Percentiles rank a stretch among this genome's conserved stretches.
Evolutionary conservation across 257 asterid species (phyloP).

Genomic region (Verbena officinalis): DNA sequence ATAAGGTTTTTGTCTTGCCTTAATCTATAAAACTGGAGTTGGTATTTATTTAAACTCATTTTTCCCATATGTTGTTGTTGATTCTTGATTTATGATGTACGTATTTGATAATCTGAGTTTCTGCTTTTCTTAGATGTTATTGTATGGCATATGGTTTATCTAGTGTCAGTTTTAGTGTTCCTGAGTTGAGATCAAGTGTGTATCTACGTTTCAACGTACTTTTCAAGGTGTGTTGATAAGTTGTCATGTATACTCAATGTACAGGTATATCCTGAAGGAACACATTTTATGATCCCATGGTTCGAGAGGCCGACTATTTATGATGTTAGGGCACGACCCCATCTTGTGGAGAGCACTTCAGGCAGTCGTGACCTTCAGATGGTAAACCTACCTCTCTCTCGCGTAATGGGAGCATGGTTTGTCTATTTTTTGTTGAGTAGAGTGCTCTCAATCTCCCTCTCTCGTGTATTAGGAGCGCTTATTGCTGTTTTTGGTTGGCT

Average conservation of each 20-base stretch:
- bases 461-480: no score
- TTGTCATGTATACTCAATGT: constrained; percentile 20
- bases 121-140: background rate
- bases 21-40: constrained; percentile 14
- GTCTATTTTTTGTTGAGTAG: no score
- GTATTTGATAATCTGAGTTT: no score
- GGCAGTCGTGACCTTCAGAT: constrained; percentile 98
- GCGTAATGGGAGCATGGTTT: no score
- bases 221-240: background rate
- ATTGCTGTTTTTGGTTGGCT: no score
- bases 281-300: constrained; percentile 93
- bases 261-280: constrained; percentile 93
- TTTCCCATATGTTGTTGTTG: background rate
- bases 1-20: constrained; percentile 51
- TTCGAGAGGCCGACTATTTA: constrained; percentile 85
- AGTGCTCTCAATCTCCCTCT: background rate
- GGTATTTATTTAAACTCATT: background rate
- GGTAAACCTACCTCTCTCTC: constrained; percentile 41
- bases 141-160: background rate
- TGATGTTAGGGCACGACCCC: constrained; percentile 97
- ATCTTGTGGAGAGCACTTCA: constrained; percentile 88
- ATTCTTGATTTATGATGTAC: background rate
- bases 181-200: background rate
- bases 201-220: background rate
- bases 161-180: background rate